Evolutionary conservation across 371 early-diverging fungal genomes (phyloP), one percentile per base, ranked within the genome.

Genomic region (Mortierella polycephala): DNA sequence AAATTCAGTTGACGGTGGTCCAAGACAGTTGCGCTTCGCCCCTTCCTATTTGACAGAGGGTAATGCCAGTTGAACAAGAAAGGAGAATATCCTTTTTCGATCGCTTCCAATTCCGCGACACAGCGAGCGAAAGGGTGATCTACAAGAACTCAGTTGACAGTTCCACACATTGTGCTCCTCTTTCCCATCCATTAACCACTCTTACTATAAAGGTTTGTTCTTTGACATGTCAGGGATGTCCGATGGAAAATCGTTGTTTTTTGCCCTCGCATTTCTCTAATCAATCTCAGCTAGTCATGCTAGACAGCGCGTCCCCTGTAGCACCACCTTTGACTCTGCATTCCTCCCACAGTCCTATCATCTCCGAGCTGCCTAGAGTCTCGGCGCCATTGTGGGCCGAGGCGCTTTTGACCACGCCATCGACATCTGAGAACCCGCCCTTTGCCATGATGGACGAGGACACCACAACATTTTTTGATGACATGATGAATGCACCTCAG

Each of bases 401-500:
- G 18, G 45, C 50, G 14, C 49, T 70, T 6, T 46, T 70, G 39
- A 62, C 21, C 18, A 64, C 55, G n/a, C 64, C 70, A 10, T 58
- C 70, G 9, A 69, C 70, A 1, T 23, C 21, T 47, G 30, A 11
- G 30, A 63, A 58, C 14, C 63, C 70, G 4, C 63, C 71, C 42
- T 46, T 64, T 12, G 30, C 45, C 9, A 45, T 30, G 14, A 58
- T 62, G 18, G 7, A 45, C 14, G 64, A 46, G n/a, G 64, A 70
- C 4, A 57, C 76, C 1, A 77, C 37, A 9, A 77, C 77, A 16
- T 77, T 63, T 47, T 77, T 77, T 49, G 77, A 77, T 60, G 77
- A 77, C 40, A 57, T 70, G 23, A 21, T 77, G 57, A 68, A 71
- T 42, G 62, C 47, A 21, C 61, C 41, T 16, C 23, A 30, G n/a